A percentile compares a stretch with the other conserved stretches of the same genome.
Conservation (phyloP, 768 basidiomycete genomes). For the Infundibulicybe gibba region DNA sequence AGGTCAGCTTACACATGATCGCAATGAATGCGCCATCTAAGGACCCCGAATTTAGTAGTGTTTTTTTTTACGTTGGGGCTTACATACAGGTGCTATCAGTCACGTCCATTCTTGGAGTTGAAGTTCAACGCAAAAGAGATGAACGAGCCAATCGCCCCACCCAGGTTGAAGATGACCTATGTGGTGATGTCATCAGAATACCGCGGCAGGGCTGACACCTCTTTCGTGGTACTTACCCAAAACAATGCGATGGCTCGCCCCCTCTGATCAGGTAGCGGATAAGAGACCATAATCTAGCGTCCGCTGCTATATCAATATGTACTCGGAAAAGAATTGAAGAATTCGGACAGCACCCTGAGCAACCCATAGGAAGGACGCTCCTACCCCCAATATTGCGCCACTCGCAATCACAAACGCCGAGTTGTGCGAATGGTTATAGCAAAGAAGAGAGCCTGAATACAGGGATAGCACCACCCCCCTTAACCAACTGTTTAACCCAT, state of each 20-base stretch:
- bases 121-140: slow-evolving; percentile 24
- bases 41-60: background rate
- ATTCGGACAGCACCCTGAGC: slow-evolving; percentile 22
- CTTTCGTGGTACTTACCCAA: slow-evolving; percentile 12
- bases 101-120: slow-evolving; percentile 20
- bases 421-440: slow-evolving; percentile 20
- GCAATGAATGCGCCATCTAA: slow-evolving; percentile 24
- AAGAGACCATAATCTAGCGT: slow-evolving; percentile 23
- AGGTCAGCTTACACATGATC: slow-evolving; percentile 18
- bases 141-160: slow-evolving; percentile 25
- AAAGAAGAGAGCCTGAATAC: slow-evolving; percentile 22
- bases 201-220: too few relatives aligned
- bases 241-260: slow-evolving; percentile 21
- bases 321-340: background rate
- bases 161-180: slow-evolving; percentile 24
- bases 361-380: slow-evolving; percentile 24
- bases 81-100: slow-evolving; percentile 23
- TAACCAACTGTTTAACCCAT: background rate
- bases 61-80: background rate
- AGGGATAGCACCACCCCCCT: slow-evolving; percentile 23
- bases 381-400: slow-evolving; percentile 22
- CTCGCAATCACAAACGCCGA: slow-evolving; percentile 23
- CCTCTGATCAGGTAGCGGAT: slow-evolving; percentile 22
- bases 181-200: background rate
- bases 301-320: background rate